A percentile compares a stretch with the other conserved stretches of the same genome.
Evolutionary conservation across 441 rosid species (phyloP).

Genomic region (Corymbia calophylla): DNA sequence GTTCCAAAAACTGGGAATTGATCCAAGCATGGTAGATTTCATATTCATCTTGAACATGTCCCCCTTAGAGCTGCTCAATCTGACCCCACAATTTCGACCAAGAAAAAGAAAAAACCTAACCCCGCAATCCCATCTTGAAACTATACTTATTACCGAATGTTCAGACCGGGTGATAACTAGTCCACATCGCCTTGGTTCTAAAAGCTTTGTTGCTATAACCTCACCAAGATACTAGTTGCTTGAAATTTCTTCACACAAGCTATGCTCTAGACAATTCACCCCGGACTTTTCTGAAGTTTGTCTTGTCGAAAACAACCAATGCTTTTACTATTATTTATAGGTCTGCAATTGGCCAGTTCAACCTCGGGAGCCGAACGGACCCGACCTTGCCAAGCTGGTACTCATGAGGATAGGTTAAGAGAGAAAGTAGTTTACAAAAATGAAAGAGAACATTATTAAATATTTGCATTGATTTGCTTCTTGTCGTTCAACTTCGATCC

Average conservation of each 20-base stretch:
- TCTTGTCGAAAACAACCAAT: neutral
- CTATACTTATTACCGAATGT: neutral
- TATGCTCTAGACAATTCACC: neutral
- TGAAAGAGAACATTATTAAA: neutral
- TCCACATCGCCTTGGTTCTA: neutral
- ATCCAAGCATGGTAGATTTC: neutral
- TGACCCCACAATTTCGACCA: neutral
- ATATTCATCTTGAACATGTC: fast-evolving
- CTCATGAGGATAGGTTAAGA: neutral
- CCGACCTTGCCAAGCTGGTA: neutral
- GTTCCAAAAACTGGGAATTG: neutral
- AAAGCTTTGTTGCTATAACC: neutral
- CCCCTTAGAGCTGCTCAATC: fast-evolving
- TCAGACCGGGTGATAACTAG: neutral
- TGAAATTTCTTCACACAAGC: neutral
- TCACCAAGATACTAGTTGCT: neutral
- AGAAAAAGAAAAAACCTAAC: too few species aligned
- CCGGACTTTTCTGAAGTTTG: neutral
- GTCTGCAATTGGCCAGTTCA: neutral
- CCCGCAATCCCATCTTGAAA: neutral
- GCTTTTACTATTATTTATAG: neutral
- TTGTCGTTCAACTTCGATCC: neutral
- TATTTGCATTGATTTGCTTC: neutral
- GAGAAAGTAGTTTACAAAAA: neutral
- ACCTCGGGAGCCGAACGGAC: too few species aligned